Base-by-base conservation (phyloP, 2,329 filamentous ascomycete genomes). In the Fusarium sp. region DNA sequence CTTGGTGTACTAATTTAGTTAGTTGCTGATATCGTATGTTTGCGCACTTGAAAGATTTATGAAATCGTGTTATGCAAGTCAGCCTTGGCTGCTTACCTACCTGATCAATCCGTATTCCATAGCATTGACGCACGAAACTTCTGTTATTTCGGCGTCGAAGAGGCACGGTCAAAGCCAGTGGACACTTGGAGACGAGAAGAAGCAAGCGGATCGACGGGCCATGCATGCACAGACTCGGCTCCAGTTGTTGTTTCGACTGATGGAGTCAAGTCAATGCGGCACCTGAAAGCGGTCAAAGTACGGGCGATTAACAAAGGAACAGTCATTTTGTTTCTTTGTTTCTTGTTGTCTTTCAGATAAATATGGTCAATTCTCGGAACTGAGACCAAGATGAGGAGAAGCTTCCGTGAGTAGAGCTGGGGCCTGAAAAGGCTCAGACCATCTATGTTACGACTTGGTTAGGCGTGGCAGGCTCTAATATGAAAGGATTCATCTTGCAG, bases 161-260 rank as follows among this genome's bases (percentile, higher is more conserved):
- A 50, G 27, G 46, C 50, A 54, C 38, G 29, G 50, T 71, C 59
- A 72, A 47, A 45, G 54, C 20, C 27, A 15, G 42, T 25, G n/a
- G 40, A n/a, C 25, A 55, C 34, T 29, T 42, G 34, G 30, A 46
- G 45, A 38, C 18, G 34, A 38, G 34, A 18, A 25, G 53, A 30
- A 29, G 51, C 51, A 62, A 53, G 59, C 65, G 40, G 70, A 73
- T 74, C 68, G 52, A 46, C 61, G 29, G 55, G 34, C 27, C 29
- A 24, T 34, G 51, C 40, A 73, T 62, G 67, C 63, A 70, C 54
- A 63, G 66, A 58, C 66, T 59, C 47, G 34, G 44, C 54, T 66
- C 53, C 62, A 61, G 51, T 61, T 58, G 45, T 54, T 50, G 73
- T 74, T 75, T 75, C 73, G 71, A 69, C 67, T 73, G 61, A 64